Evolutionary conservation across 768 basidiomycete species (phyloP), one percentile per base, ranked within the genome.

Genomic region (Tylopilus subfusipes): DNA sequence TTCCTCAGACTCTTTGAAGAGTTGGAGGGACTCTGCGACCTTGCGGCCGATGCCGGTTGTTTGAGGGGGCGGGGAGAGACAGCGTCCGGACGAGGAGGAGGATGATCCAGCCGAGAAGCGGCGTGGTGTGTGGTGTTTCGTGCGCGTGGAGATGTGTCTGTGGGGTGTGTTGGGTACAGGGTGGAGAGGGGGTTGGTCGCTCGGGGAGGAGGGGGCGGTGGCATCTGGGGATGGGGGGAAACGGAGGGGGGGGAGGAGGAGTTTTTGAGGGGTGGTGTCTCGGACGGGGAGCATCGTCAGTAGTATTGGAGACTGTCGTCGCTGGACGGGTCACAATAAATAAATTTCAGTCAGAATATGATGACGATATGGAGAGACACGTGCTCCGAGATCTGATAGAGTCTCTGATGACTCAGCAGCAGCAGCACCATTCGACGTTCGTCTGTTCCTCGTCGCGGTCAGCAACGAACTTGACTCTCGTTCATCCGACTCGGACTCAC

Each of bases 1-100:
- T 43, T 74, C 69, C 52, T 76, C 76, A 21, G 88, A 85, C 72
- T 90, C 87, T 63, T 86, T 90, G 77, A 93, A 93, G 12, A 93
- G 77, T 60, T 90, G 85, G 12, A 93, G 76, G 6, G 85, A 84
- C 12, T 86, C 89, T 2, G 90, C 90, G 30, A 93, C 90, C 68
- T 93, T 93, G 60, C 90, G 83, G 29, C 88, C 85, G 45, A 85
- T 87, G 19, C 83, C 84, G 2, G 65, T 36, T 7, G 55, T 60
- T n/a, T 53, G 44, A 22, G 57, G 54, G 25, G 61, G 47, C 13
- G 54, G 63, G 27, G 56, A 53, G 0, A 48, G 31, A 29, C 22
- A 25, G 5, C 19, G 51, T 2, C 31, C 53, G 55, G 52, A 50
- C 2, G 56, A 61, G 0, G 60, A 58, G 16, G 66, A 65, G 8